phyloP scores from a whole-genome alignment of 371 early-diverging fungal species.

The Blastocladiella emersonii region DNA sequence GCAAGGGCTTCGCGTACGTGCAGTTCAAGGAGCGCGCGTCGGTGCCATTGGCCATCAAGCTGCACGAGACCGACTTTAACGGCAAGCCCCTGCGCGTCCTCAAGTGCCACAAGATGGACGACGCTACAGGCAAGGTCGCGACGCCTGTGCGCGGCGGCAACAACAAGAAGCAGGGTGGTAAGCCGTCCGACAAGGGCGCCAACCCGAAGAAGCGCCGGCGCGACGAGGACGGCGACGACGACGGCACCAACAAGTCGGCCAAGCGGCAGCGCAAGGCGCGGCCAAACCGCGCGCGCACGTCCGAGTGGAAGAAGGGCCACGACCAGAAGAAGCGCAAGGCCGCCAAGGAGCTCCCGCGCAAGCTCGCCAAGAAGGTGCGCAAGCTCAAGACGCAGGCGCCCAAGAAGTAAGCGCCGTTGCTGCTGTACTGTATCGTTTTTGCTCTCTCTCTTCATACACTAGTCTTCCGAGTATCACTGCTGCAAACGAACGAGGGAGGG shows the following conservation, averaged over 20 bases:
- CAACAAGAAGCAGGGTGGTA: too few species aligned
- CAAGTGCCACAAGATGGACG: conserved; percentile 26
- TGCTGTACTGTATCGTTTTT: too few species aligned
- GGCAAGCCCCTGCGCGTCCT: conserved; percentile 42
- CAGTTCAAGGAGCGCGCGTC: conserved; percentile 42
- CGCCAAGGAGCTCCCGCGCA: not conserved
- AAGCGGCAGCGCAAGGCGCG: not conserved
- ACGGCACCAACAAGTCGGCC: not conserved
- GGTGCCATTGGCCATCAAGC: conserved; percentile 61
- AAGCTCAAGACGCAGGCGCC: not conserved
- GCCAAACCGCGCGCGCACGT: not conserved
- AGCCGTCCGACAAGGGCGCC: too few species aligned
- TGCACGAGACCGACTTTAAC: conserved; percentile 57
- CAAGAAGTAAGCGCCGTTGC: not conserved
- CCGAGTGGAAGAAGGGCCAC: not conserved
- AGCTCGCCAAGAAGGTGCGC: not conserved
- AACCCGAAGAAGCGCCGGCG: too few species aligned
- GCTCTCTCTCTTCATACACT: too few species aligned
- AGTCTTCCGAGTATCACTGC: too few species aligned
- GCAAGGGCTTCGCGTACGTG: conserved; percentile 83
- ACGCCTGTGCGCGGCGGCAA: not conserved
- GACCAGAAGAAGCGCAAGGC: not conserved
- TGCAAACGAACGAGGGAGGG: too few species aligned
- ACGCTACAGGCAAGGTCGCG: not conserved
- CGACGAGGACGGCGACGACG: not conserved